Base-by-base conservation (phyloP, 768 basidiomycete genomes). In the Podaxis carcinomalis region DNA sequence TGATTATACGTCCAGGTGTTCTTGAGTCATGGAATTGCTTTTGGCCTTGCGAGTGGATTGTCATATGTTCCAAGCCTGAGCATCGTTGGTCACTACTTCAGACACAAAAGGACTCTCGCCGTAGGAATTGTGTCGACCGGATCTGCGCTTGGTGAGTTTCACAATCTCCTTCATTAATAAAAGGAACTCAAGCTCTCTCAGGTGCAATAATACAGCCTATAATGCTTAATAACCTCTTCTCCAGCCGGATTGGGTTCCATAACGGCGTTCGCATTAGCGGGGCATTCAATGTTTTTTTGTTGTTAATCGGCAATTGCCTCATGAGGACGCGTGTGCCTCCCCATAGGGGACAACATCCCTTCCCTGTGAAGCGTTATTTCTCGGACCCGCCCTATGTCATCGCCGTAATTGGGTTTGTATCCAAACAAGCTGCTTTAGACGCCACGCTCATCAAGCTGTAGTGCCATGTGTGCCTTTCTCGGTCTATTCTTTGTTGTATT, bases 141-240 rank as follows among this genome's bases (percentile, higher is more conserved):
- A 11, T 66, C 73, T 42, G 71, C 73, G 7, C 64, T 74, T 37
- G 73, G 73, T 73, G 56, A 44, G 42, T 44, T 7, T 44, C 42
- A 44, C 19, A n/a, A 3, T 19, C 19, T 13, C 6, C n/a, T 44
- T 19, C 16, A 44, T 44, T 44, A 44, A 44, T 21, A 16, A 19
- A 35, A 62, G 21, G 36, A 52, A 9, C 35, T 59, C 28, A 57
- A 14, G 10, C 28, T 23, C 37, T 56, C 0, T n/a, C 52, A 72
- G 84, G 86, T 5, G 81, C 83, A 23, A 74, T 83, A 21, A 56
- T 85, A 2, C 83, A 85, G 59, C 83, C 84, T 0, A 83, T 86
- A 65, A 77, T 86, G 76, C 69, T 89, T 36, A 87, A 88, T 65
- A 75, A 77, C 47, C 69, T 78, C 3, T 74, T 78, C 49, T 66